These are phyloP conservation scores for Protomyces macrosporus DNA, from an alignment of 1,139 yeast genomes.

Conservation along the genomic window DNA sequence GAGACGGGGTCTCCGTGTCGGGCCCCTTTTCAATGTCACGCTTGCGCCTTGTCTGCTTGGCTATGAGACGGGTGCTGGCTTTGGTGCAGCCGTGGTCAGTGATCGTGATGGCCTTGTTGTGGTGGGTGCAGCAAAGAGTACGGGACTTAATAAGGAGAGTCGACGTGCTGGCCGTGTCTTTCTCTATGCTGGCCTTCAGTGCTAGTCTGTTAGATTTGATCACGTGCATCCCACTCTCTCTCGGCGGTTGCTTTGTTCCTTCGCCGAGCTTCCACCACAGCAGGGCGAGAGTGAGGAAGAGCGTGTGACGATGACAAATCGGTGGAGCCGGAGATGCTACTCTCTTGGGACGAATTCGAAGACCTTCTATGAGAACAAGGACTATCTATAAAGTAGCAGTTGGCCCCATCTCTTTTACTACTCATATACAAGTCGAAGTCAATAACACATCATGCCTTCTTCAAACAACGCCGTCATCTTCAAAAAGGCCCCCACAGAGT, in stretches of 20 bases:
- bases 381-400: too few species aligned
- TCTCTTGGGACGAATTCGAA: background rate
- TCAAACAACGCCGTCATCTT: conserved; percentile 24
- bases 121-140: conserved; percentile 8
- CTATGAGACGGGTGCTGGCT: background rate
- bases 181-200: background rate
- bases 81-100: background rate
- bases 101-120: background rate
- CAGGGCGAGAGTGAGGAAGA: too few species aligned
- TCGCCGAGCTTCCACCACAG: too few species aligned
- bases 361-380: too few species aligned
- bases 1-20: background rate
- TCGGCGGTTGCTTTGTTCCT: background rate
- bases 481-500: conserved; percentile 12
- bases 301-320: background rate
- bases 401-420: too few species aligned
- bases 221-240: background rate
- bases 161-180: conserved; percentile 14
- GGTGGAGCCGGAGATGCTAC: background rate
- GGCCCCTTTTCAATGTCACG: conserved; percentile 1
- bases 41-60: conserved; percentile 6
- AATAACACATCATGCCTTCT: background rate
- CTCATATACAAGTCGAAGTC: too few species aligned
- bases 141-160: background rate
- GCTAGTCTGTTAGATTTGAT: background rate